Base-by-base conservation (phyloP, 2,329 filamentous ascomycete genomes). In the Trichoderma citrinoviride region DNA sequence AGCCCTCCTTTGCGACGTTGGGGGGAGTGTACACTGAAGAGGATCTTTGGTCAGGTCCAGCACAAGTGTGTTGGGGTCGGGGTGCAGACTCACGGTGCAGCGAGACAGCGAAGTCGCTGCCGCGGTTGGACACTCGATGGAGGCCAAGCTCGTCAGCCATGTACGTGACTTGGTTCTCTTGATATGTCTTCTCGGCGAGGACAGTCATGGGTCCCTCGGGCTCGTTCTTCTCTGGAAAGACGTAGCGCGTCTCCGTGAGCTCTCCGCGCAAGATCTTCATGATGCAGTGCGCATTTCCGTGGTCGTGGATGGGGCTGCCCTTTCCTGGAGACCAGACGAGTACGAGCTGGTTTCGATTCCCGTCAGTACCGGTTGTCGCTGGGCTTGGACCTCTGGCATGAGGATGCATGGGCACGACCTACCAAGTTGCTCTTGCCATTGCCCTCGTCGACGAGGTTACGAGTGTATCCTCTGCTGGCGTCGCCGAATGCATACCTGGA, bases 111-210 rank as follows among this genome's bases (percentile, higher is more conserved):
- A 90, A 88, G 74, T 92, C 86, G 71, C 85, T 82, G 54, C 90
- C 87, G 27, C 86, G 85, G 76, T 97, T 97, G 69, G 85, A 87
- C 66, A 97, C 89, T 61, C 88, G 87, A 78, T 97, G 93, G 47
- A 97, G 82, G 21, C 93, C 93, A 29, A 97, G 86, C 78, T 92
- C 87, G 75, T 97, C 93, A 44, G 91, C 90, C 89, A 97, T 97
- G 77, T 97, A 97, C 8, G 92, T 89, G 44, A 96, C 92, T 67
- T 90, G 81, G 69, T 94, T 89, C 73, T 89, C 82, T 56, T 81
- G 79, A 72, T 92, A 90, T 47, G 82, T 83, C 44, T 85, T 90
- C 72, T 91, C 85, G 50, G 86, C 88, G 68, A 87, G 89, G 65
- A 90, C 77, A 66, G 80, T 74, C 77, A 90, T 87, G 3, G 88